Evolutionary conservation across 495 filamentous ascomycete species (phyloP).

Genomic region (Monascus purpureus): DNA sequence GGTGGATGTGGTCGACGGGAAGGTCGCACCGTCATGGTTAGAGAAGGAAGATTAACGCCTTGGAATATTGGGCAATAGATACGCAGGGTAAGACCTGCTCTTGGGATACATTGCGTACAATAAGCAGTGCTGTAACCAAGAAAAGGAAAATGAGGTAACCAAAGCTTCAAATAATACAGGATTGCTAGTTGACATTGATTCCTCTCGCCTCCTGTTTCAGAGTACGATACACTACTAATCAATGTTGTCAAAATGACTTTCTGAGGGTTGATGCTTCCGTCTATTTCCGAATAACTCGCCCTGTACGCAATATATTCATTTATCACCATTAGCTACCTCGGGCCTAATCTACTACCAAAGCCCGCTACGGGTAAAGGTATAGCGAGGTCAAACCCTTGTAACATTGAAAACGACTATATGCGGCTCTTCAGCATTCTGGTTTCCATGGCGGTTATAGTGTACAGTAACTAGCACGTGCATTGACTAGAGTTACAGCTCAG

Average conservation of each 20-base stretch:
- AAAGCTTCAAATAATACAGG: constrained; percentile 12
- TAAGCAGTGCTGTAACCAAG: too few relatives aligned
- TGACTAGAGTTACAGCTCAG: constrained; percentile 9
- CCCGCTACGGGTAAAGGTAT: too few relatives aligned
- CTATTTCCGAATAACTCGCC: too few relatives aligned
- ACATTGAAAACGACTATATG: too few relatives aligned
- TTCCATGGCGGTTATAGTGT: constrained; percentile 38
- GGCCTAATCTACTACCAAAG: too few relatives aligned
- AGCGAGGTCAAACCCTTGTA: too few relatives aligned
- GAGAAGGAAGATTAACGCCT: constrained; percentile 64
- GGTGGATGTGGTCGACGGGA: constrained; percentile 53
- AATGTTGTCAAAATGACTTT: not conserved
- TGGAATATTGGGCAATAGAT: constrained; percentile 36
- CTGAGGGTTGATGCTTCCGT: too few relatives aligned
- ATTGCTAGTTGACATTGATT: not conserved
- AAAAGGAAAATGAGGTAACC: constrained; percentile 59
- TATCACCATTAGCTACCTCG: too few relatives aligned
- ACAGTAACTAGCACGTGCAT: constrained; percentile 54
- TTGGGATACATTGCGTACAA: too few relatives aligned
- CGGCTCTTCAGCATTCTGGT: too few relatives aligned
- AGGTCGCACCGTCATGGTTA: constrained; percentile 66
- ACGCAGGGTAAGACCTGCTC: too few relatives aligned
- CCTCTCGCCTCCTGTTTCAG: not conserved
- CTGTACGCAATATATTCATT: too few relatives aligned
- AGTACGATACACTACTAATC: not conserved